Evolutionary conservation across 176 grass and related monocot genomes (phyloP).

Genomic region (Oryza punctata): DNA sequence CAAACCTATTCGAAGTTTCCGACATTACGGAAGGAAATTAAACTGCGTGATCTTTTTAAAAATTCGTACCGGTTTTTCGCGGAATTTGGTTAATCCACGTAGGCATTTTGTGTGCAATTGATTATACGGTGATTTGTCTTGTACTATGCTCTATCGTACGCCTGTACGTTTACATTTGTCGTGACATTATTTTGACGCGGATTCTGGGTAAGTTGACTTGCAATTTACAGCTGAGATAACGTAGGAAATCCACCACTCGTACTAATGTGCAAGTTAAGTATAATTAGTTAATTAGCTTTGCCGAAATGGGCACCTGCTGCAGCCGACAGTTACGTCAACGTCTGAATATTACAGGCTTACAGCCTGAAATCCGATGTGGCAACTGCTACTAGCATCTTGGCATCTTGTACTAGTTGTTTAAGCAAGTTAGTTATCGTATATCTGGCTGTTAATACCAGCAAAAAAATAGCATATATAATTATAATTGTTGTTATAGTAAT

Average conservation of each 20-base stretch:
- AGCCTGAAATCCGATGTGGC: background rate
- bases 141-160: background rate
- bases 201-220: background rate
- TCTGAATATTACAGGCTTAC: background rate
- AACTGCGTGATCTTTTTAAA: background rate
- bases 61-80: background rate
- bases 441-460: background rate
- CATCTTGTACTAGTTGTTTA: background rate
- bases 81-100: background rate
- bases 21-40: background rate
- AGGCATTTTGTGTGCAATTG: background rate
- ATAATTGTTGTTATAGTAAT: background rate
- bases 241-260: conserved; percentile 3
- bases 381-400: background rate
- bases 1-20: background rate
- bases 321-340: conserved; percentile 5
- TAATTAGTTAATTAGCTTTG: background rate
- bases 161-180: background rate
- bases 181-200: background rate
- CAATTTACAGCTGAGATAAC: background rate
- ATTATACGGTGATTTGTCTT: background rate
- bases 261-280: background rate
- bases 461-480: background rate
- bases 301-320: background rate
- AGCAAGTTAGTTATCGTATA: background rate